phyloP scores from a whole-genome alignment of 768 basidiomycete genomes.

The Lentinula lateritia region DNA sequence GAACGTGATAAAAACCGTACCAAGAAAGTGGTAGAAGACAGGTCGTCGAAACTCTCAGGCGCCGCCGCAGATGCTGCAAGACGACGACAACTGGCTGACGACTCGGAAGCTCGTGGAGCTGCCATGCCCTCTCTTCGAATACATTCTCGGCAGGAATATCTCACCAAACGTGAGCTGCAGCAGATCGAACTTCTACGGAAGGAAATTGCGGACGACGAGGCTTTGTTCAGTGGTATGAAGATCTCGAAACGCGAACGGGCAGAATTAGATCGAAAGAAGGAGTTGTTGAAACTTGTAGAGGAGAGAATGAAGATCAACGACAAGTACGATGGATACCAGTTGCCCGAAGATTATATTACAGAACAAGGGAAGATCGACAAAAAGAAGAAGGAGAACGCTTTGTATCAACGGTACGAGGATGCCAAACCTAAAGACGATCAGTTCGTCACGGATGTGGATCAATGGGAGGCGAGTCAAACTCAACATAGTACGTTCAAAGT shows the following conservation, averaged over 20 bases:
- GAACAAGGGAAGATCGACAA: slow-evolving; percentile 98
- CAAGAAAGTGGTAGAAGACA: slow-evolving; percentile 90
- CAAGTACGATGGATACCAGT: slow-evolving; percentile 91
- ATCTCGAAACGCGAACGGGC: slow-evolving; percentile 76
- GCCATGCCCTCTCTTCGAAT: slow-evolving; percentile 73
- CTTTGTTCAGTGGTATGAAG: slow-evolving; percentile 86
- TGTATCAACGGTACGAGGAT: slow-evolving; percentile 95
- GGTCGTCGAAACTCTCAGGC: slow-evolving; percentile 69
- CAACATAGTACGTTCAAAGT: slow-evolving; percentile 84
- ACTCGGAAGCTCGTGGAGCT: slow-evolving; percentile 47
- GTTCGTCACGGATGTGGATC: slow-evolving; percentile 95
- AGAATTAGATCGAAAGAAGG: slow-evolving; percentile 89
- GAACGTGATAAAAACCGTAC: slow-evolving; percentile 79
- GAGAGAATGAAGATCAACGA: slow-evolving; percentile 93
- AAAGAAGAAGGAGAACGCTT: slow-evolving; percentile 88
- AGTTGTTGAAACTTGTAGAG: slow-evolving; percentile 86
- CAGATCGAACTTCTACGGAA: slow-evolving; percentile 89
- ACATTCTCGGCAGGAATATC: slow-evolving; percentile 91
- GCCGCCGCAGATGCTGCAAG: slow-evolving; percentile 80
- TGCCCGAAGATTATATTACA: slow-evolving; percentile 97
- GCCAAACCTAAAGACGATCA: slow-evolving; percentile 88
- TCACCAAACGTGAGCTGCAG: slow-evolving; percentile 94
- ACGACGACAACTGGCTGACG: slow-evolving; percentile 78
- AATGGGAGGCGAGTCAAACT: slow-evolving; percentile 94
- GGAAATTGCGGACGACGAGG: slow-evolving; percentile 93